Evolutionary conservation across 768 basidiomycete genomes (phyloP), one percentile per base, ranked within the genome.

Genomic region (Candolleomyces efflorescens): DNA sequence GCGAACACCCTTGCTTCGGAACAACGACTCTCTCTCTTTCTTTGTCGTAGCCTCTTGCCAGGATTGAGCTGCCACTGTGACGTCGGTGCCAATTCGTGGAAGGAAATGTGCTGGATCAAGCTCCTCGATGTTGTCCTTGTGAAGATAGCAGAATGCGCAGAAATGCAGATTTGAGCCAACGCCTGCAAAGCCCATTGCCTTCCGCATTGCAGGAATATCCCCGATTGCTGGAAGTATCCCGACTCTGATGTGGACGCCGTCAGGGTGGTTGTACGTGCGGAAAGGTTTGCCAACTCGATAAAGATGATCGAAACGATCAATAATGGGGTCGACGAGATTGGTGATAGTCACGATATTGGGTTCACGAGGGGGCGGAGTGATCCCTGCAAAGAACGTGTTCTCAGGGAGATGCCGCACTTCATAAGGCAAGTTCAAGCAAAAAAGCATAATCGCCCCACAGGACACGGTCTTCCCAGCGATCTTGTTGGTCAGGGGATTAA

Each of bases 401-500:
- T 60, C 54, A 3, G 59, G 59, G n/a, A 11, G 38, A 23, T 62
- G 38, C 24, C 52, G 63, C 17, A 57, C 53, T 22, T 64, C 51
- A 22, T 58, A 56, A 15, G 61, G 64, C 18, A 66, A 54, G 51
- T 64, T 66, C 6, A 64, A 59, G 54, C 61, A 64, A 23, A 58
- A 44, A 1, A 64, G 39, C 45, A 62, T 57, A 26, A 66, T 64
- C 18, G 56, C 57, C 17, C 65, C 62, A 23, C 43, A 48, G 0
- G 62, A 66, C 22, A 61, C 53, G 2, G 49, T 51, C 24, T 65
- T 67, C n/a, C 67, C 68, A 12, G 64, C 56, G 45, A 63, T 65
- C 54, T 69, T 68, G 57, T 69, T 69, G 36, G 60, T 59, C 36
- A 66, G 61, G 9, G 69, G 69, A 41, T 70, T 70, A 53, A 66